These are phyloP conservation scores for Rhizopogon salebrosus DNA, from an alignment of 768 basidiomycete genomes.

Conservation along the genomic window DNA sequence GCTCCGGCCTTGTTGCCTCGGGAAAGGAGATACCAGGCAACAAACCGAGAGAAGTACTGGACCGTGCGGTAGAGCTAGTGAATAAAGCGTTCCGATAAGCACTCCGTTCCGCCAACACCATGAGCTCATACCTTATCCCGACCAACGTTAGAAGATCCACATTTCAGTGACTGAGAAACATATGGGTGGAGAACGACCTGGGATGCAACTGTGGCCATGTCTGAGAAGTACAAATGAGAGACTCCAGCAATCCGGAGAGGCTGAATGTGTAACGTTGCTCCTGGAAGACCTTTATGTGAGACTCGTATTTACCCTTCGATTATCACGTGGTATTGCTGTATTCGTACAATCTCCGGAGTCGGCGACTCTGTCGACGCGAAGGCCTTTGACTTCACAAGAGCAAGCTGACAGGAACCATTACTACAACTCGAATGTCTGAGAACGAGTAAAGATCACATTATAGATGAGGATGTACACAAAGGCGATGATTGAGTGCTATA, in stretches of 20 bases:
- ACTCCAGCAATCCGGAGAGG: conserved; percentile 12
- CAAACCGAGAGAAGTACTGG: conserved; percentile 88
- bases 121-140: conserved; percentile 72
- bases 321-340: conserved; percentile 25
- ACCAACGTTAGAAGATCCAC: conserved; percentile 76
- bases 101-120: not conserved
- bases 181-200: conserved; percentile 85
- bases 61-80: conserved; percentile 78
- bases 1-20: conserved; percentile 69
- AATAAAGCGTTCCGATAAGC: not conserved
- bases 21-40: conserved; percentile 74
- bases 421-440: too few species aligned
- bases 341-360: conserved; percentile 4
- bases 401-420: not conserved
- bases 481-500: not conserved
- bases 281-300: not conserved
- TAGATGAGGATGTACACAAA: not conserved
- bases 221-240: not conserved
- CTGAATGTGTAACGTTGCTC: not conserved
- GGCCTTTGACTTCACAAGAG: not conserved
- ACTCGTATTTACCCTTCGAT: conserved; percentile 9
- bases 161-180: conserved; percentile 69
- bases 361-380: not conserved
- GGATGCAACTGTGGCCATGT: conserved; percentile 44
- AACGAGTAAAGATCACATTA: too few species aligned